Conservation (phyloP, 768 basidiomycete genomes). For the Lentinula raphanica region DNA sequence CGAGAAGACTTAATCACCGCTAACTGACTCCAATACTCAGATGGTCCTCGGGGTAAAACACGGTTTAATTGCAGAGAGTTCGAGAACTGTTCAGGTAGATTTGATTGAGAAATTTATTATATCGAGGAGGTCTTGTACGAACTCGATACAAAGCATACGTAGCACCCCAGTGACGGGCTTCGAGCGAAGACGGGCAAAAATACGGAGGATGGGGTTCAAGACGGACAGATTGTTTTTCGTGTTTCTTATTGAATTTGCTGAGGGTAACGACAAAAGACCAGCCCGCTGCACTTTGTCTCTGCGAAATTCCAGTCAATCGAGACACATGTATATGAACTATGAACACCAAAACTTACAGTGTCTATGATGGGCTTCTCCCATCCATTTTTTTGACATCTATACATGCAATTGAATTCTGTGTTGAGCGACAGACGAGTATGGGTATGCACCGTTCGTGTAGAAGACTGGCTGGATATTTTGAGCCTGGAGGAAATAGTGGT, state of each 20-base stretch:
- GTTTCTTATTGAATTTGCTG: conserved; percentile 65
- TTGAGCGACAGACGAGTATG: conserved; percentile 2
- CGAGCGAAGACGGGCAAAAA: conserved; percentile 57
- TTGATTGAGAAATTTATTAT: conserved; percentile 10
- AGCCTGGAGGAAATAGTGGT: conserved; percentile 77
- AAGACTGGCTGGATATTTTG: conserved; percentile 75
- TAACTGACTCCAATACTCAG: conserved; percentile 84
- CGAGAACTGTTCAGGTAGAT: conserved; percentile 50
- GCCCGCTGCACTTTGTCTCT: conserved; percentile 45
- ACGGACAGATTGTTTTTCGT: conserved; percentile 60
- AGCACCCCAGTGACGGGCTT: conserved; percentile 90
- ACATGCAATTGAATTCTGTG: not conserved
- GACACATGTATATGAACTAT: not conserved
- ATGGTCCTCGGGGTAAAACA: conserved; percentile 76
- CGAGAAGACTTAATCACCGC: conserved; percentile 20
- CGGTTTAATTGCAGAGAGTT: conserved; percentile 70
- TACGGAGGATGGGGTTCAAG: conserved; percentile 74
- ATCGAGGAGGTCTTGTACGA: conserved; percentile 28
- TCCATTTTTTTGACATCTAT: conserved; percentile 80
- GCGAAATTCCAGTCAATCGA: conserved; percentile 11
- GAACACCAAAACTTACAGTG: conserved; percentile 43
- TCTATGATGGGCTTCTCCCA: conserved; percentile 86
- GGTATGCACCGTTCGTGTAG: conserved; percentile 67
- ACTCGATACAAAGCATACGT: conserved; percentile 85
- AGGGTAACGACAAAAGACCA: conserved; percentile 68